Evolutionary conservation across 495 filamentous ascomycete genomes (phyloP).

Genomic region (Penicillium psychrofluorescens): DNA sequence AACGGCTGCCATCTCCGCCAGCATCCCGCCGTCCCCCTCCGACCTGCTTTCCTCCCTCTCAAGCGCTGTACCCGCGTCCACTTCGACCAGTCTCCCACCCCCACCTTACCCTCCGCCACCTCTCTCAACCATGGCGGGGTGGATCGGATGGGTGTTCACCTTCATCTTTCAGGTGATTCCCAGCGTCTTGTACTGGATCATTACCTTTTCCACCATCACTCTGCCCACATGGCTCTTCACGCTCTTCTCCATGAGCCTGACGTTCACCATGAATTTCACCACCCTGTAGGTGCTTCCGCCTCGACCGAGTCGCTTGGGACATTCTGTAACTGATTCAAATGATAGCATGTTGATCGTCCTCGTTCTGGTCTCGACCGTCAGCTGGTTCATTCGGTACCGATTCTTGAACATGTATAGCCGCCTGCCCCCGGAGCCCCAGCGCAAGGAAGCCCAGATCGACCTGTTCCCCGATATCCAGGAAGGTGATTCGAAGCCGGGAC

Average conservation of each 20-base stretch:
- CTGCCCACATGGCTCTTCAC: conserved; percentile 86
- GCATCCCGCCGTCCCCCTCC: no score
- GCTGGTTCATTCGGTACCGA: conserved; percentile 90
- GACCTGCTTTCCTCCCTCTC: conserved; percentile 7
- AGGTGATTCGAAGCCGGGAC: conserved; percentile 79
- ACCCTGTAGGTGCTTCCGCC: conserved; percentile 57
- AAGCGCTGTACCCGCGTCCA: conserved; percentile 12
- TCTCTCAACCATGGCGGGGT: conserved; percentile 39
- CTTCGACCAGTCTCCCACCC: conserved; percentile 12
- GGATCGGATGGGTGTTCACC: conserved; percentile 35
- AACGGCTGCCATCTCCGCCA: conserved; percentile 11
- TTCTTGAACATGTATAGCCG: conserved; percentile 93
- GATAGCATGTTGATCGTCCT: conserved; percentile 68
- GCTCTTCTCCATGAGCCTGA: conserved; percentile 89
- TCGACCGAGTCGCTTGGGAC: not conserved
- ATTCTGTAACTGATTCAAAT: not conserved
- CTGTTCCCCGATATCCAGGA: conserved; percentile 90
- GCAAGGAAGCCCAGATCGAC: conserved; percentile 92
- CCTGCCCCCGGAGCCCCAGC: conserved; percentile 86
- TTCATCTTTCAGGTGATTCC: conserved; percentile 52
- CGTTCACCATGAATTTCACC: conserved; percentile 97
- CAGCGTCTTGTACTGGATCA: conserved; percentile 67
- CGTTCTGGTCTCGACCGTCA: conserved; percentile 69
- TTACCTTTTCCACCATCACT: conserved; percentile 83
- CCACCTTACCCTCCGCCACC: conserved; percentile 22